Evolutionary conservation across 371 early-diverging fungal genomes (phyloP).

Genomic region (Circinella minor): DNA sequence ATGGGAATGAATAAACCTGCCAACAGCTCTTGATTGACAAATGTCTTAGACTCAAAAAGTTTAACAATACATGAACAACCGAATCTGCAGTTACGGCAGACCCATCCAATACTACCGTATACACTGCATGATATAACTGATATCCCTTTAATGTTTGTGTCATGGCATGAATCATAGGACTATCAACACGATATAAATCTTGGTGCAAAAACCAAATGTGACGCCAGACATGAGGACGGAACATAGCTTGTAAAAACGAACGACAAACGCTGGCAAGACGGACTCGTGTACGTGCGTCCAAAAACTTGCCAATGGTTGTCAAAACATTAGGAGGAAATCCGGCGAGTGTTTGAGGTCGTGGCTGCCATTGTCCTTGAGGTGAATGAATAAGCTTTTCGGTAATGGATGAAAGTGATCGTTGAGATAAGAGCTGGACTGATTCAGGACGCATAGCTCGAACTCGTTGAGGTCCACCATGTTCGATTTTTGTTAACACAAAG

Average conservation of each 20-base stretch:
- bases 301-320: conserved; percentile 7
- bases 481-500: conserved; percentile 4
- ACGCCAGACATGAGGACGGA: conserved; percentile 27
- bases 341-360: conserved; percentile 13
- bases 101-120: conserved; percentile 15
- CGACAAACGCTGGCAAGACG: conserved; percentile 18
- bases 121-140: conserved; percentile 14
- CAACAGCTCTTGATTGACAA: conserved; percentile 26
- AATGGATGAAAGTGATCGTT: conserved; percentile 32
- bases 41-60: conserved; percentile 13
- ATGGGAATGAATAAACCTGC: conserved; percentile 23
- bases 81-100: conserved; percentile 15
- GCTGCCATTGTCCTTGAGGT: conserved; percentile 22
- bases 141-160: conserved; percentile 16
- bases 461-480: conserved; percentile 22
- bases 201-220: conserved; percentile 19
- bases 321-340: conserved; percentile 10
- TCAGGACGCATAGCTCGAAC: conserved; percentile 25
- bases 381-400: conserved; percentile 15
- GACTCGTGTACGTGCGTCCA: conserved; percentile 32
- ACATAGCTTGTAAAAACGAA: conserved; percentile 16
- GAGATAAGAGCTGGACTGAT: conserved; percentile 26
- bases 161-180: conserved; percentile 16
- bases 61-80: conserved; percentile 14
- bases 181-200: conserved; percentile 19